Evolutionary conservation across 2,329 filamentous ascomycete genomes (phyloP).

Genomic region (Passalora sequoiae): DNA sequence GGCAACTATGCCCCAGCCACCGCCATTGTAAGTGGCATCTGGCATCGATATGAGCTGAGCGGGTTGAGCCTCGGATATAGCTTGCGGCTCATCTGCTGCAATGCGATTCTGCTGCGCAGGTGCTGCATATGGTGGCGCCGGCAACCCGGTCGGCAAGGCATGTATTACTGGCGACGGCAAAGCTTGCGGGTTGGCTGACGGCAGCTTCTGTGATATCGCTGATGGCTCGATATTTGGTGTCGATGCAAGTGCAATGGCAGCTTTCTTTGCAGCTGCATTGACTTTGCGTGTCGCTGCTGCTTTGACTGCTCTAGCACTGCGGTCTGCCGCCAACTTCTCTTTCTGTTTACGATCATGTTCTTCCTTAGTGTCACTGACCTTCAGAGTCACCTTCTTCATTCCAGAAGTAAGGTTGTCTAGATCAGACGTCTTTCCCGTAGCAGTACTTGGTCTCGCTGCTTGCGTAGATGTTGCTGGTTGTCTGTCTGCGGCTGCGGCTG

Average conservation of each 20-base stretch:
- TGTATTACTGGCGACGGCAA: neutral
- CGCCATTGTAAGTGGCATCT: too few species aligned
- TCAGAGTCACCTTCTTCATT: conserved; percentile 55
- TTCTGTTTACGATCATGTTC: conserved; percentile 46
- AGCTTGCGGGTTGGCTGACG: too few species aligned
- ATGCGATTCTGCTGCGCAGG: neutral
- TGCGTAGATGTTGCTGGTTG: conserved; percentile 34
- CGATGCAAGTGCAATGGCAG: conserved; percentile 7
- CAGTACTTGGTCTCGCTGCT: conserved; percentile 2
- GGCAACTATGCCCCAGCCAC: too few species aligned
- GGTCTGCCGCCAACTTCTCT: conserved; percentile 43
- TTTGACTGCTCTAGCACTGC: conserved; percentile 30
- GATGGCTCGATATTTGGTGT: neutral
- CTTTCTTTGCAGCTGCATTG: conserved; percentile 33
- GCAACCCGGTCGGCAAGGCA: neutral
- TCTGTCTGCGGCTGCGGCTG: conserved; percentile 29
- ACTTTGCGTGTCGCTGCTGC: conserved; percentile 31
- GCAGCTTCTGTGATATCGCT: neutral
- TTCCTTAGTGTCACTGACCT: conserved; percentile 50
- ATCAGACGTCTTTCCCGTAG: conserved; percentile 27
- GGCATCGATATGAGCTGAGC: too few species aligned
- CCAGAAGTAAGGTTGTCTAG: conserved; percentile 50
- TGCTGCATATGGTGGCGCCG: neutral
- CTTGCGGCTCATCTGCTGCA: neutral
- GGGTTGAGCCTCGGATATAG: too few species aligned